phyloP scores from a whole-genome alignment of 441 rosid genomes.

The Gossypium trilobum region DNA sequence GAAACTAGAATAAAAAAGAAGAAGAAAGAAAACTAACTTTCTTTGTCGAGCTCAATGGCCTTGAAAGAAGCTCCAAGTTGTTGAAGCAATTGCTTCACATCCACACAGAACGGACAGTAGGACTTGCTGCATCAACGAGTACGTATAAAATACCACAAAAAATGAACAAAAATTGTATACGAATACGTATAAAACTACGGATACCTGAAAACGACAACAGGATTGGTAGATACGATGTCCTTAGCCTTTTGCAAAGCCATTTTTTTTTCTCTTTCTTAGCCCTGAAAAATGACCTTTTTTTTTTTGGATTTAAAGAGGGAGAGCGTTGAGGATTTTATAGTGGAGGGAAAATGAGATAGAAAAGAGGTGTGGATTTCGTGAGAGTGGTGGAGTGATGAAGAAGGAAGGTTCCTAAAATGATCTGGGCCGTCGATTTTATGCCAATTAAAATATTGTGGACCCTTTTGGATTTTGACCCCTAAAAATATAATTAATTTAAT shows the following conservation, averaged over 20 bases:
- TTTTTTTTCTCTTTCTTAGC: slow-evolving; percentile 1
- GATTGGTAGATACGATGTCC: slow-evolving; percentile 43
- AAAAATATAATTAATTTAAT: too few relatives aligned
- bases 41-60: slow-evolving; percentile 53
- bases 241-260: slow-evolving; percentile 65
- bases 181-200: background rate
- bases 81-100: slow-evolving; percentile 59
- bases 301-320: background rate
- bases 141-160: background rate
- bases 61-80: slow-evolving; percentile 46
- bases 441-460: background rate
- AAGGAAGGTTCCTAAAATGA: background rate
- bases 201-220: slow-evolving; percentile 73
- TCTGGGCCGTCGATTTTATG: background rate
- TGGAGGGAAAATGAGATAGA: background rate
- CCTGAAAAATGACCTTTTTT: background rate
- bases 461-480: background rate
- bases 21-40: slow-evolving; percentile 34
- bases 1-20: background rate
- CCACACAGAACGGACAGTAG: slow-evolving; percentile 56
- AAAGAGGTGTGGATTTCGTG: background rate
- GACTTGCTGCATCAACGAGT: slow-evolving; percentile 46
- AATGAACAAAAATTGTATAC: background rate
- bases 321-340: background rate
- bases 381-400: background rate